Evolutionary conservation across 306 rosid species (phyloP).

Genomic region (Dicorynia guianensis): DNA sequence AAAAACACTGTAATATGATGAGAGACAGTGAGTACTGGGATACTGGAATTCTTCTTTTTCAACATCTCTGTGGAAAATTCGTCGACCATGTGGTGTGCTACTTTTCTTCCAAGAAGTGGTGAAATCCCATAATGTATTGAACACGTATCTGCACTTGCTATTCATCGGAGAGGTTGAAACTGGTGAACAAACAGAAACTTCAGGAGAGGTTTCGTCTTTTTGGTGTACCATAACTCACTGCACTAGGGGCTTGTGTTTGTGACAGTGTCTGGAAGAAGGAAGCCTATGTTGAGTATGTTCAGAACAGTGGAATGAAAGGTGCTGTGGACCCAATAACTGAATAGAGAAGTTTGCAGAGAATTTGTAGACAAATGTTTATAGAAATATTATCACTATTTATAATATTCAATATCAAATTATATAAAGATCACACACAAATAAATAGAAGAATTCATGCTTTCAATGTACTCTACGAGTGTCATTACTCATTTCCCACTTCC

Average conservation of each 20-base stretch:
- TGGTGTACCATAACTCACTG: conserved; percentile 39
- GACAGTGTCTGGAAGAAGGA: conserved; percentile 38
- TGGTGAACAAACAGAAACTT: conserved; percentile 53
- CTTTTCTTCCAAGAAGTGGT: conserved; percentile 55
- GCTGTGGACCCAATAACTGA: too few species aligned
- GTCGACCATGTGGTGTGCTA: conserved; percentile 46
- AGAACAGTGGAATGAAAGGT: too few species aligned
- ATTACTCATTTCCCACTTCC: conserved; percentile 49
- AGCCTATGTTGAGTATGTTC: conserved; percentile 1
- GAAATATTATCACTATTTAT: too few species aligned
- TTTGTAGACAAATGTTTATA: too few species aligned
- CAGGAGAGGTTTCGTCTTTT: conserved; percentile 41
- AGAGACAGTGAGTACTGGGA: conserved; percentile 74
- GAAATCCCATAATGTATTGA: conserved; percentile 53
- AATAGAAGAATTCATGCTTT: conserved; percentile 15
- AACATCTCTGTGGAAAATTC: conserved; percentile 79
- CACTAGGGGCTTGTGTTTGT: conserved; percentile 33
- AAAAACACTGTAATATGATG: conserved; percentile 92
- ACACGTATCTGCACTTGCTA: conserved; percentile 56
- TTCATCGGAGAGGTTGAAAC: conserved; percentile 53
- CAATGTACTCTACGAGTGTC: conserved; percentile 51
- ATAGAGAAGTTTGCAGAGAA: too few species aligned
- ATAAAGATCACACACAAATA: too few species aligned
- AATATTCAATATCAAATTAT: too few species aligned
- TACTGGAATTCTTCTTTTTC: conserved; percentile 83